Percentiles rank a stretch among this genome's conserved stretches.
Conservation (phyloP, 805 yeast species). For the Alloascoidea africana region DNA sequence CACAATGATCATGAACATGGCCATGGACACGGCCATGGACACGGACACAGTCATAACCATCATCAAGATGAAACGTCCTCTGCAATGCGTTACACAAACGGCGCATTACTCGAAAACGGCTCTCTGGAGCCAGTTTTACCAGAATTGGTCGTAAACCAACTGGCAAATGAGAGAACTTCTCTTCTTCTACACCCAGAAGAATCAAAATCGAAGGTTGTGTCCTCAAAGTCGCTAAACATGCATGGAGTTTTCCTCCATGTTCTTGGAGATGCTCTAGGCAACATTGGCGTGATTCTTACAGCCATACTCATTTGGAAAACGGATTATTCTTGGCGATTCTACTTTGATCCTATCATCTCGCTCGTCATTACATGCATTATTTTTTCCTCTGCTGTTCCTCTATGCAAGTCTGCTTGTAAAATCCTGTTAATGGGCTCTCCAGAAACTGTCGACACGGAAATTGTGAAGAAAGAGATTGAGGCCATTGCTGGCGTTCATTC, state of each 20-base stretch:
- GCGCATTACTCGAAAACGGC: not conserved
- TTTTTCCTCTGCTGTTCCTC: slow-evolving; percentile 63
- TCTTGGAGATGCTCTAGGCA: slow-evolving; percentile 73
- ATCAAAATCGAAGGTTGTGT: slow-evolving; percentile 2
- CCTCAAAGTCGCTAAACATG: slow-evolving; percentile 52
- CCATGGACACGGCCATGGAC: slow-evolving; percentile 7
- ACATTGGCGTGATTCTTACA: slow-evolving; percentile 62
- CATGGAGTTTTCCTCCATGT: slow-evolving; percentile 78
- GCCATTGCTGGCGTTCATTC: slow-evolving; percentile 45
- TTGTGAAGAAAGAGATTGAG: slow-evolving; percentile 41
- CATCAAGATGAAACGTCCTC: too few relatives aligned
- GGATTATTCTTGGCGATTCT: slow-evolving; percentile 57
- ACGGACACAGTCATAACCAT: slow-evolving; percentile 10
- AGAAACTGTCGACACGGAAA: slow-evolving; percentile 44
- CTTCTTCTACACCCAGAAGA: not conserved
- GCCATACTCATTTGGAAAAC: slow-evolving; percentile 77
- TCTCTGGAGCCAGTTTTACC: slow-evolving; percentile 27
- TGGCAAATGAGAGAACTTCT: slow-evolving; percentile 18
- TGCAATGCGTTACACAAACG: too few relatives aligned
- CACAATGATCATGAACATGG: not conserved
- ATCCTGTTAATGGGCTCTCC: slow-evolving; percentile 74
- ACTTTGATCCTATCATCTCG: slow-evolving; percentile 60
- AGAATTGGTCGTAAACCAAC: slow-evolving; percentile 27
- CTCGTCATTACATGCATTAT: slow-evolving; percentile 59
- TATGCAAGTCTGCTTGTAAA: slow-evolving; percentile 59